Evolutionary conservation across 371 early-diverging fungal genomes (phyloP).

Genomic region (Actinomortierella wolfii): DNA sequence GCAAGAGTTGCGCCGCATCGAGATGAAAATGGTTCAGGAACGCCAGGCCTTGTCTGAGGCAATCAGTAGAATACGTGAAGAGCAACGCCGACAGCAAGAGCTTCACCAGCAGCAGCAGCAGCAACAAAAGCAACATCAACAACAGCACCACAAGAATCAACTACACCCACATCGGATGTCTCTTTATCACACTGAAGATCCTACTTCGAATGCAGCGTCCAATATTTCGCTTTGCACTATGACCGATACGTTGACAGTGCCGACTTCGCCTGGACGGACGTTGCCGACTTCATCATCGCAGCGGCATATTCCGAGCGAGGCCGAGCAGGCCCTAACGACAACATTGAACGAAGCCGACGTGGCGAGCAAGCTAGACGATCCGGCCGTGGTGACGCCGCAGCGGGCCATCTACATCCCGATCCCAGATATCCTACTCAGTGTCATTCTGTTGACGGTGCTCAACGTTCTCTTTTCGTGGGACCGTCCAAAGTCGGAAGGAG

Average conservation of each 20-base stretch:
- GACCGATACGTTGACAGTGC: not conserved
- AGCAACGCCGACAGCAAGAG: constrained; percentile 9
- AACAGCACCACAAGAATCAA: not conserved
- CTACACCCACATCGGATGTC: not conserved
- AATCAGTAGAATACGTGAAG: constrained; percentile 18
- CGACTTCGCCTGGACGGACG: not conserved
- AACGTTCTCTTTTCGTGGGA: constrained; percentile 39
- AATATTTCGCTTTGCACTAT: constrained; percentile 24
- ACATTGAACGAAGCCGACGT: not conserved
- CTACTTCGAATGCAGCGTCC: constrained; percentile 7
- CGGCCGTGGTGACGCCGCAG: constrained; percentile 5
- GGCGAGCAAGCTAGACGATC: constrained; percentile 7
- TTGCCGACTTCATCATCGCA: constrained; percentile 3
- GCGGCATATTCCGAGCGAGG: constrained; percentile 6
- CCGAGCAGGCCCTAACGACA: constrained; percentile 13
- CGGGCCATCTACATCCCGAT: constrained; percentile 48
- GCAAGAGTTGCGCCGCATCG: constrained; percentile 17
- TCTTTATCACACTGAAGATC: not conserved
- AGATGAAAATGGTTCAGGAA: constrained; percentile 26
- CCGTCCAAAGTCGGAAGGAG: constrained; percentile 25
- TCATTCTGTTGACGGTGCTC: constrained; percentile 39
- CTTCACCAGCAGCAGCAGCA: constrained; percentile 3
- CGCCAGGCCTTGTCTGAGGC: constrained; percentile 36
- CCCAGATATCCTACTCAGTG: constrained; percentile 49
- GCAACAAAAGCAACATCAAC: constrained; percentile 17